Base-by-base conservation (phyloP, 768 basidiomycete species). In the Phanerochaete carnosa region DNA sequence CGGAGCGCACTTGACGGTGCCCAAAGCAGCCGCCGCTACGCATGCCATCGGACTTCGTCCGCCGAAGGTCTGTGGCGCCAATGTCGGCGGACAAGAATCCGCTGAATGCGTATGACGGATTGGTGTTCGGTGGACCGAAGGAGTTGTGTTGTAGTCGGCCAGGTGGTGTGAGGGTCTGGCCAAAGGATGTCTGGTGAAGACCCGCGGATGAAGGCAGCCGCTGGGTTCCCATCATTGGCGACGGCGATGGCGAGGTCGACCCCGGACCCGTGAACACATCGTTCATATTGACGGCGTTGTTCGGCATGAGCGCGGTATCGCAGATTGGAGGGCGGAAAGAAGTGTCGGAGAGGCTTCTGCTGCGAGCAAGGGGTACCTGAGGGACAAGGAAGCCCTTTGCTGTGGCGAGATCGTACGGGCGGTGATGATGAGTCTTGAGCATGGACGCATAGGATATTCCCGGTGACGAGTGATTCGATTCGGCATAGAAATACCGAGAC, bases 331-430 rank as follows among this genome's bases (percentile, higher is more conserved):
- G 80, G 58, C 86, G 83, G 2, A 82, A 74, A 46, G 83, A 76
- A 0, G 83, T 80, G 49, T 88, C 87, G 1, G 85, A 85, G 65
- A 86, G 82, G 72, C 84, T 86, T 55, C 87, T 77, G 25, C 75
- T 73, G 35, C 85, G 79, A 35, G 64, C 62, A 12, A 73, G 72
- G n/a, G 65, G 69, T 57, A 73, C 71, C 19, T 74, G 70, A 65
- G 70, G 69, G 51, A 76, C 72, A 61, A 71, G 76, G 30, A 60
- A 57, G 30, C 64, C n/a, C n/a, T 63, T 50, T 66, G 58, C 7
- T 63, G 63, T 35, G 47, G 47, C 51, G 57, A 12, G 37, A 30
- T 45, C 25, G 58, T 30, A 33, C 47, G 15, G 54, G 52, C 5
- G 32, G 52, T 33, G 52, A 55, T 35, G 56, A 59, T 32, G 50